These are phyloP conservation scores for Podila verticillata DNA, from an alignment of 192 early-diverging fungal species.

Conservation along the genomic window DNA sequence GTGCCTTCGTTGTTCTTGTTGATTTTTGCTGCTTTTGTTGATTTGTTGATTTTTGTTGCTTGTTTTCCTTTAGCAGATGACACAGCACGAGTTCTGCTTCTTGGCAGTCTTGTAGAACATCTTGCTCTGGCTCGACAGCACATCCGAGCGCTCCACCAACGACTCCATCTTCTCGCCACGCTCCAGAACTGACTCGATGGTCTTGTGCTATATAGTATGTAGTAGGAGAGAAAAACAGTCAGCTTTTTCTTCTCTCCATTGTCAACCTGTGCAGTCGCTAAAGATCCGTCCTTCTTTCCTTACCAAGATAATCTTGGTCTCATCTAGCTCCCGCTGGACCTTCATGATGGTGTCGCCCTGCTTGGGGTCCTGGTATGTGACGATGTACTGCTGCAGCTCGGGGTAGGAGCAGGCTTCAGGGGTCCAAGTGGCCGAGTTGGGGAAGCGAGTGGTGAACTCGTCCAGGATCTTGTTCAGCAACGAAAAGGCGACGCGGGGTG, in stretches of 20 bases:
- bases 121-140: conserved; percentile 90
- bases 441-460: conserved; percentile 80
- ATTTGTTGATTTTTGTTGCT: background rate
- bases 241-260: no score
- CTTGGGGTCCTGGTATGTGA: conserved; percentile 91
- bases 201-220: conserved; percentile 73
- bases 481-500: conserved; percentile 87
- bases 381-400: conserved; percentile 75
- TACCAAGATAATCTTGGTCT: conserved; percentile 95
- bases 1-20: no score
- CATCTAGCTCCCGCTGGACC: conserved; percentile 96
- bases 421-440: conserved; percentile 50
- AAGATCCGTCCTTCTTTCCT: no score
- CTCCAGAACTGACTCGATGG: conserved; percentile 87
- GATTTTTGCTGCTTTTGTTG: conserved; percentile 7
- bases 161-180: conserved; percentile 89
- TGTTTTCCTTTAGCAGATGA: conserved; percentile 54
- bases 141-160: conserved; percentile 83
- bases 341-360: conserved; percentile 91
- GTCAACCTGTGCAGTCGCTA: no score
- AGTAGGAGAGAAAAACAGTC: background rate
- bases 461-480: conserved; percentile 87
- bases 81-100: conserved; percentile 80
- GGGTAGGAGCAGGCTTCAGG: conserved; percentile 64
- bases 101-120: conserved; percentile 98